Percentiles rank a stretch among this genome's conserved stretches.
phyloP scores from a whole-genome alignment of 805 yeast species.

The Cyberlindnera samutprakarnensis region DNA sequence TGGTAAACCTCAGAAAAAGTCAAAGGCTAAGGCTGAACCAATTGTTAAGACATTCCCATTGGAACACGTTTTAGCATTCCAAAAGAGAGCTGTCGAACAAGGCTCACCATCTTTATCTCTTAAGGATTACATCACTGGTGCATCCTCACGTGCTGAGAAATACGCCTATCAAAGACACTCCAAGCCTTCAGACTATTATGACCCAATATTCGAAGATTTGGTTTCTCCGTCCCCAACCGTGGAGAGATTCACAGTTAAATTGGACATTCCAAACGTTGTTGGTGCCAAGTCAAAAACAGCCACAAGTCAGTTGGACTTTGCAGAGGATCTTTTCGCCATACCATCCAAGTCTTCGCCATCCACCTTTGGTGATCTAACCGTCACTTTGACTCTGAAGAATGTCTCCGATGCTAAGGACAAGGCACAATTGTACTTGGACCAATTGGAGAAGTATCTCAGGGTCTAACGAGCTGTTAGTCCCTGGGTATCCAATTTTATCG shows the following conservation, averaged over 20 bases:
- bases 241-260: conserved; percentile 36
- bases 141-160: conserved; percentile 39
- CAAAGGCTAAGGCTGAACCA: conserved; percentile 27
- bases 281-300: conserved; percentile 11
- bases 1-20: conserved; percentile 7
- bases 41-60: conserved; percentile 24
- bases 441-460: conserved; percentile 10
- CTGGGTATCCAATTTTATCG: no score
- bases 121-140: conserved; percentile 30
- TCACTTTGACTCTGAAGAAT: conserved; percentile 29
- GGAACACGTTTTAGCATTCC: conserved; percentile 21
- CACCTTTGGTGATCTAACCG: conserved; percentile 24
- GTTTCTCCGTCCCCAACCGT: conserved; percentile 36
- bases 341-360: conserved; percentile 10
- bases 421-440: conserved; percentile 27
- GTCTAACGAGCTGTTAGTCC: no score
- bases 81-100: conserved; percentile 23
- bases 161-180: conserved; percentile 33
- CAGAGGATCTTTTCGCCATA: conserved; percentile 20
- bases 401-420: conserved; percentile 39
- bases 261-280: conserved; percentile 19
- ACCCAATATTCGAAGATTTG: conserved; percentile 53
- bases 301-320: conserved; percentile 14
- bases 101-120: conserved; percentile 16
- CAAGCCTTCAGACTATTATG: conserved; percentile 41